Conservation (phyloP, 2,329 filamentous ascomycete genomes). For the Pseudopithomyces maydicus region DNA sequence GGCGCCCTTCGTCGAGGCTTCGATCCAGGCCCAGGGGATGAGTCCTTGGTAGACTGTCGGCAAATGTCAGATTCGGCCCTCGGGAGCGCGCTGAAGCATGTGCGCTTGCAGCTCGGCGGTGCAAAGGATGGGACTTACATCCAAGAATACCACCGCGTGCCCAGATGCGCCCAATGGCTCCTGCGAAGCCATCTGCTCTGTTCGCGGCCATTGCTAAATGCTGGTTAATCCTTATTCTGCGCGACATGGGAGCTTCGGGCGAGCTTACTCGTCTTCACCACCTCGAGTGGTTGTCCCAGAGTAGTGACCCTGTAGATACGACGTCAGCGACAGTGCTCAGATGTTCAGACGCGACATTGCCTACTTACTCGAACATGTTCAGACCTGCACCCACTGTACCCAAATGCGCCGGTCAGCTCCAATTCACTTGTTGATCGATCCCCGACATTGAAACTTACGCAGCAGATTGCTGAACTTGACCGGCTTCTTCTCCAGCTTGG, state of each 20-base stretch:
- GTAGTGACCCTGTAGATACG: slow-evolving; percentile 62
- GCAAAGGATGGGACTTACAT: slow-evolving; percentile 67
- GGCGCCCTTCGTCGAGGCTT: slow-evolving; percentile 98
- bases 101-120: neutral
- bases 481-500: slow-evolving; percentile 93
- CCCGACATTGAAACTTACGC: slow-evolving; percentile 54
- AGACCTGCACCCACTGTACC: slow-evolving; percentile 77
- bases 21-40: slow-evolving; percentile 95
- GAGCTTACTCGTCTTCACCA: slow-evolving; percentile 81
- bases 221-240: neutral
- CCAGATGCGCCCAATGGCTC: slow-evolving; percentile 88
- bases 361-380: slow-evolving; percentile 86
- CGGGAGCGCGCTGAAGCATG: neutral
- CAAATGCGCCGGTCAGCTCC: slow-evolving; percentile 33
- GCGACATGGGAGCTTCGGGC: neutral
- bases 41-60: slow-evolving; percentile 94
- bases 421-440: neutral
- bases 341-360: neutral
- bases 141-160: slow-evolving; percentile 88
- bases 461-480: slow-evolving; percentile 99
- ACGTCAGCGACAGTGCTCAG: slow-evolving; percentile 15
- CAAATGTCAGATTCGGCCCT: slow-evolving; percentile 17
- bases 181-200: slow-evolving; percentile 82
- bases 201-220: slow-evolving; percentile 84
- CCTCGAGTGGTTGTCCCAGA: slow-evolving; percentile 73